Evolutionary conservation across 2,329 filamentous ascomycete species (phyloP).

Genomic region (Colletotrichum chlorophyti): DNA sequence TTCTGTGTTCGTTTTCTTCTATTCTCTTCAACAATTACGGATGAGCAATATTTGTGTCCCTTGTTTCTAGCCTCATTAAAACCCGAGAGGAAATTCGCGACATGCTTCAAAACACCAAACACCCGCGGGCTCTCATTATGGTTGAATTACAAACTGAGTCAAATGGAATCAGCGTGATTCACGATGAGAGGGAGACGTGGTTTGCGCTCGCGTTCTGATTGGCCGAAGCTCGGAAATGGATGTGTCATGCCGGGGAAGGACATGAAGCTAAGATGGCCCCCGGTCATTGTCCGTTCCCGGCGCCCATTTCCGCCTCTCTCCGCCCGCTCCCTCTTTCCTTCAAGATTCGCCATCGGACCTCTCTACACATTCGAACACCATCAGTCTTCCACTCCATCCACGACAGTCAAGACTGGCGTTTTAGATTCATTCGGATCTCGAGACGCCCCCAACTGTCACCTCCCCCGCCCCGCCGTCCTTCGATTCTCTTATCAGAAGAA

Average conservation of each 20-base stretch:
- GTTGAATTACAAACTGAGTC: too few species aligned
- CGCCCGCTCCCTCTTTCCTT: background rate
- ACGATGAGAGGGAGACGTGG: constrained; percentile 12
- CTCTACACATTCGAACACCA: background rate
- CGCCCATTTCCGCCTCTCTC: background rate
- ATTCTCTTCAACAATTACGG: too few species aligned
- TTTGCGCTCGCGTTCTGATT: constrained; percentile 26
- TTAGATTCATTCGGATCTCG: background rate
- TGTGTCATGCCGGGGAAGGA: constrained; percentile 28
- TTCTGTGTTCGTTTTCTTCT: too few species aligned
- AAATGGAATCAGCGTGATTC: background rate
- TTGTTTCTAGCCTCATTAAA: too few species aligned
- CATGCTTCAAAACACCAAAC: too few species aligned
- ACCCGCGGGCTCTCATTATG: too few species aligned
- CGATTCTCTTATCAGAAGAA: background rate
- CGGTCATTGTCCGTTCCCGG: constrained; percentile 8
- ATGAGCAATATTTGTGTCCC: too few species aligned
- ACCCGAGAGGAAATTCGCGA: too few species aligned
- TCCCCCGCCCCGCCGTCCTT: background rate
- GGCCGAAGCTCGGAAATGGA: constrained; percentile 13
- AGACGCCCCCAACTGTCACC: background rate
- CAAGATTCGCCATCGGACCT: background rate
- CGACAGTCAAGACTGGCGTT: too few species aligned
- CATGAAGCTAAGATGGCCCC: constrained; percentile 22
- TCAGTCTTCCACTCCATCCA: too few species aligned